Percentiles rank a stretch among this genome's conserved stretches.
phyloP scores from a whole-genome alignment of 2,329 filamentous ascomycete species.

The Colletotrichum liriopes region DNA sequence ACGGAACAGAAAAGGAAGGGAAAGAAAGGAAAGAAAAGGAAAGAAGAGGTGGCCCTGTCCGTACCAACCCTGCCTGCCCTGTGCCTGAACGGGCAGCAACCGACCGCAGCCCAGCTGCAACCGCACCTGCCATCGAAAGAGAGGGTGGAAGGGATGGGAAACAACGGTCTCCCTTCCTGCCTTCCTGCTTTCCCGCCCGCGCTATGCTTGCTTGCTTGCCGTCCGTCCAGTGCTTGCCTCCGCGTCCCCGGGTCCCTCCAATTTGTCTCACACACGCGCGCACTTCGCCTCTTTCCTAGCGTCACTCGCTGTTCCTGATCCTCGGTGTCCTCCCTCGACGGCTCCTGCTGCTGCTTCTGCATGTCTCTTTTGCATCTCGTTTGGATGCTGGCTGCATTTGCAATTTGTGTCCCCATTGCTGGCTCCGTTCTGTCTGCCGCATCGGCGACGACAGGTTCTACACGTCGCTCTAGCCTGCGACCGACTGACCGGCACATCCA shows the following conservation, averaged over 20 bases:
- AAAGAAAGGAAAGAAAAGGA: background rate
- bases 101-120: background rate
- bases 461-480: no score
- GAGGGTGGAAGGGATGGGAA: conserved; percentile 11
- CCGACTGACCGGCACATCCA: background rate
- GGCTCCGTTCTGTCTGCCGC: background rate
- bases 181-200: background rate
- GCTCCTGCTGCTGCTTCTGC: background rate
- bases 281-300: background rate
- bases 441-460: background rate
- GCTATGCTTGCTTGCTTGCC: background rate
- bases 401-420: no score
- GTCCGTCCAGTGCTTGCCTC: background rate
- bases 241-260: background rate
- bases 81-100: background rate
- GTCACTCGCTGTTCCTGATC: background rate
- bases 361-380: no score
- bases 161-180: conserved; percentile 30
- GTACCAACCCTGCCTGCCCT: background rate
- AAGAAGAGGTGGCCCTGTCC: background rate
- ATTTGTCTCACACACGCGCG: conserved; percentile 26
- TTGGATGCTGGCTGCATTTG: no score
- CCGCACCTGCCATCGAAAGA: conserved; percentile 2
- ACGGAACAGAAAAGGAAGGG: background rate
- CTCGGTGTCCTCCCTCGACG: background rate